Base-by-base conservation (phyloP, 148 eudicot genomes). In the Fagopyrum tataricum region DNA sequence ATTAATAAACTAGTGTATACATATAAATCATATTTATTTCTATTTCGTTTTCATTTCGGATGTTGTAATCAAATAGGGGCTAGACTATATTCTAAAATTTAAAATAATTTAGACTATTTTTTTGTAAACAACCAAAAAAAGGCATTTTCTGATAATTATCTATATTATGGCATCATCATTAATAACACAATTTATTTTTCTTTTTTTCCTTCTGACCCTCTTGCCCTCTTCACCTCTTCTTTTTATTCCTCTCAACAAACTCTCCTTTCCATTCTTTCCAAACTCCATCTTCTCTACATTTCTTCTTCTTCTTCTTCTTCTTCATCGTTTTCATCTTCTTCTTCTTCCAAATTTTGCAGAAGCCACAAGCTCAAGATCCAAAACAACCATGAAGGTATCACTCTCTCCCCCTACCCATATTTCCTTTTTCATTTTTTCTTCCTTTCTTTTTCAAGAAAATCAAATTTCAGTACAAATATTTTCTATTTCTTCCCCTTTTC, bases 361-460 rank as follows among this genome's bases (percentile, higher is more conserved):
- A 64, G 39, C 37, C 69, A 64, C 4, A 64, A 37, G 4, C 69
- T 64, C 7, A 13, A 64, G 69, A 64, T 64, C 69, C 42, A 31
- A 43, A 64, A 64, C 10, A 64, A n/a, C 0, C 9, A 64, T 64
- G 69, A 64, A 64, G 69, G 69, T 64, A 64, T 64, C 67, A 23
- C 2, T 26, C 67, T 61, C 64, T 56, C 24, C 0, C 26, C 14
- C 14, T 26, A 12, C 39, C 41, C 17, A 55, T 18, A 55, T 55
- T 55, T 21, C 66, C 58, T 52, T 52, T 52, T 52, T 7, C 4
- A 10, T 23, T 58, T 2, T n/a, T 23, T 31, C 37, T 31, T 13
- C 49, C 8, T 46, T 11, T 46, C 49, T 7, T 21, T 15, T 61
- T 64, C 69, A 18, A 31, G 0, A 6, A 43, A 31, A 64, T 64